A percentile compares a stretch with the other conserved stretches of the same genome.
phyloP scores from a whole-genome alignment of 129 eudicot species.

The Smallanthus sonchifolius region DNA sequence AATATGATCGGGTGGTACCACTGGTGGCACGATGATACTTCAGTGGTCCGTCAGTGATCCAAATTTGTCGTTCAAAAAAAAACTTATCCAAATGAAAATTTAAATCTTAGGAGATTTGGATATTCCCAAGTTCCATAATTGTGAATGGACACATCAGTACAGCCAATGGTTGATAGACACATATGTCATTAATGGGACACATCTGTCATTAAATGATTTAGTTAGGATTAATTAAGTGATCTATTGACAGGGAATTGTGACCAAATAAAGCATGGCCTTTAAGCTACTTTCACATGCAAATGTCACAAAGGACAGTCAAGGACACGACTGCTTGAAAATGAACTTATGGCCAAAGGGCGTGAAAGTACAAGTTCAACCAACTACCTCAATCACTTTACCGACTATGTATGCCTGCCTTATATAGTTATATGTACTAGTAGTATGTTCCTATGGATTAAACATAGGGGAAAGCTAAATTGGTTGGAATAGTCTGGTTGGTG shows the following conservation, averaged over 20 bases:
- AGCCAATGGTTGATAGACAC: not conserved
- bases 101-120: not conserved
- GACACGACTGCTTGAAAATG: not conserved
- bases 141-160: slow-evolving; percentile 5
- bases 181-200: not conserved
- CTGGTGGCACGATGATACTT: too few relatives aligned
- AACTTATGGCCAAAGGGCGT: not conserved
- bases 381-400: not conserved
- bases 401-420: not conserved
- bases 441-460: too few relatives aligned
- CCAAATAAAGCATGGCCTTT: not conserved
- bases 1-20: too few relatives aligned
- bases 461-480: too few relatives aligned
- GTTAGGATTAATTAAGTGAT: slow-evolving; percentile 2
- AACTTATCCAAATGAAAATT: not conserved
- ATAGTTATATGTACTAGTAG: not conserved
- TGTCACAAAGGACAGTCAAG: slow-evolving; percentile 1
- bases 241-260: not conserved
- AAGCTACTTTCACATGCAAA: slow-evolving; percentile 9
- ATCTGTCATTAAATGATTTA: not conserved
- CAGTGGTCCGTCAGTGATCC: too few relatives aligned
- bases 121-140: slow-evolving; percentile 4
- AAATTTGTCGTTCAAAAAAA: too few relatives aligned
- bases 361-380: not conserved
- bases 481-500: too few relatives aligned